A percentile compares a stretch with the other conserved stretches of the same genome.
These are phyloP conservation scores for Blattamonas nauphoetae DNA, from an alignment of 78 protist genomes.

Conservation along the genomic window DNA sequence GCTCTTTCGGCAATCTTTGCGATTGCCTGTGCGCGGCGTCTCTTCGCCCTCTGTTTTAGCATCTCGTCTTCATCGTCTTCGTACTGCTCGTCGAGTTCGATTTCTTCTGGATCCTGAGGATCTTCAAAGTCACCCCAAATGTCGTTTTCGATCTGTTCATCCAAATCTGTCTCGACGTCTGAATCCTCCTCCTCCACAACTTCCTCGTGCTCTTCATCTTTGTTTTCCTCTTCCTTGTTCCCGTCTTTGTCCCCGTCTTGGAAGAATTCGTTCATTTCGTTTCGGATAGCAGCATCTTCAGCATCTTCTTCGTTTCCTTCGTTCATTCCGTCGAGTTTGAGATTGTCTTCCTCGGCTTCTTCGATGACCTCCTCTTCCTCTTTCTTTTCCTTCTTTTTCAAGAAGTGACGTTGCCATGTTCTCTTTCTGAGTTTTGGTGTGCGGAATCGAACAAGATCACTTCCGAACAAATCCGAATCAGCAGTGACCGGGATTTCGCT, in stretches of 20 bases:
- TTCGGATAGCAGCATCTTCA: no score
- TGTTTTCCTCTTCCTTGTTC: not conserved
- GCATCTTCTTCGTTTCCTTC: not conserved
- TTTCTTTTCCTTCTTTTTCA: not conserved
- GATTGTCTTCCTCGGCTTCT: not conserved
- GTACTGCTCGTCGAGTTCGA: not conserved
- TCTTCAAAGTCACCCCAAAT: not conserved
- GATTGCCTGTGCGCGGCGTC: not conserved
- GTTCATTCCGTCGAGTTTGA: not conserved
- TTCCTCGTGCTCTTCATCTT: not conserved
- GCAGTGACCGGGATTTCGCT: not conserved
- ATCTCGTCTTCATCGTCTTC: not conserved
- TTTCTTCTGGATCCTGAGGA: not conserved
- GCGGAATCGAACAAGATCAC: not conserved
- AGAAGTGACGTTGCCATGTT: not conserved
- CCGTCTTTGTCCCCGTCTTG: not conserved
- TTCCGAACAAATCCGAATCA: not conserved
- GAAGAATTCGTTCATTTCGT: not conserved
- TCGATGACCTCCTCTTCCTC: not conserved
- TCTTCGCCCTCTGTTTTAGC: not conserved
- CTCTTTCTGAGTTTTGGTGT: not conserved
- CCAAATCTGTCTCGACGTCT: not conserved
- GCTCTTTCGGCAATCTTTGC: not conserved
- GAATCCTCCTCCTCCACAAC: slow-evolving; percentile 20
- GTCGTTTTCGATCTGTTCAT: not conserved